Evolutionary conservation across 2,329 filamentous ascomycete genomes (phyloP).

Genomic region (Emmonsia crescens): DNA sequence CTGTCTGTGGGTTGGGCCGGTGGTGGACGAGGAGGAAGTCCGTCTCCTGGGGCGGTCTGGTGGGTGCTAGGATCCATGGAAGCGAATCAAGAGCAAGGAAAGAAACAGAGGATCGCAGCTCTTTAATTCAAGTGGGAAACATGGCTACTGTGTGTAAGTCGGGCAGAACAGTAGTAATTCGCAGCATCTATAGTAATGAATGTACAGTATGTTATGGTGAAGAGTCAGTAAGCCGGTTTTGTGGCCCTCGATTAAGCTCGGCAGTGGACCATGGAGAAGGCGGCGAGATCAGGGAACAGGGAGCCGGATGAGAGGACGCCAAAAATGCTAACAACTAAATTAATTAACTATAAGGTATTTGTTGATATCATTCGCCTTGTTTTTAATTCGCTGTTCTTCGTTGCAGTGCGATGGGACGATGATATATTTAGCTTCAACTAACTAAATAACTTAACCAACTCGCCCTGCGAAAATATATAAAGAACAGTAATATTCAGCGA

Average conservation of each 20-base stretch:
- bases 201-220: too few relatives aligned
- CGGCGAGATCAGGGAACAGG: neutral
- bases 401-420: neutral
- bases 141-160: neutral
- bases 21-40: neutral
- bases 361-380: neutral
- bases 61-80: neutral
- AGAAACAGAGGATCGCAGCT: neutral
- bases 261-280: constrained; percentile 1
- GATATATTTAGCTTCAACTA: neutral
- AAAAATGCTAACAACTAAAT: neutral
- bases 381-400: neutral
- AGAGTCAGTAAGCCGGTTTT: too few relatives aligned
- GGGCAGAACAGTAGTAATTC: neutral
- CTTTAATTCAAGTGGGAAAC: neutral
- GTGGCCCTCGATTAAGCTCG: neutral
- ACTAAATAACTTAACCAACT: too few relatives aligned
- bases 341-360: too few relatives aligned
- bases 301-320: too few relatives aligned
- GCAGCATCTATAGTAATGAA: neutral
- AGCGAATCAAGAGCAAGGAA: neutral
- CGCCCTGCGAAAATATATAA: neutral
- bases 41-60: neutral
- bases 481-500: neutral
- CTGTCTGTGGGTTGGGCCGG: neutral